A percentile compares a stretch with the other conserved stretches of the same genome.
Conservation (phyloP, 345 rosid genomes). For the Erysimum cheiranthoides region DNA sequence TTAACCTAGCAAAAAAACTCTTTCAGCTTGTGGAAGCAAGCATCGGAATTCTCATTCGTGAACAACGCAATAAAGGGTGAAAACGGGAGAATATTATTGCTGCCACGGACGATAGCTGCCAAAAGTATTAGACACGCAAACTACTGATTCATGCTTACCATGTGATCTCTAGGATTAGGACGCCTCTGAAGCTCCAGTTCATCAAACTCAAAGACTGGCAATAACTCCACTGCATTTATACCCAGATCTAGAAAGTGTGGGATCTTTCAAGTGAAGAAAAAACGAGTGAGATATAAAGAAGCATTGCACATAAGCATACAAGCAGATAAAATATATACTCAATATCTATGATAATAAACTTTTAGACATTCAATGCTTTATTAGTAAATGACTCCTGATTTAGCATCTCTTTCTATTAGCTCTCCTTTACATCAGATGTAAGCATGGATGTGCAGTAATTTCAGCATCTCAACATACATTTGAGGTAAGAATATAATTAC, state of each 20-base stretch:
- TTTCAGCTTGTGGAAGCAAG: constrained; percentile 12
- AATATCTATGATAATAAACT: constrained; percentile 7
- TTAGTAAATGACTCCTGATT: background rate
- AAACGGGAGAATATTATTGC: background rate
- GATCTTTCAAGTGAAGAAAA: constrained; percentile 55
- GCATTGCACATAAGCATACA: constrained; percentile 22
- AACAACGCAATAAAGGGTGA: background rate
- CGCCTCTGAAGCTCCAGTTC: constrained; percentile 93
- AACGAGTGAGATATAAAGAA: constrained; percentile 39
- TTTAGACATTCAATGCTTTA: background rate
- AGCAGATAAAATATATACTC: constrained; percentile 5
- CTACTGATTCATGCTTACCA: constrained; percentile 54
- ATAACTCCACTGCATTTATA: constrained; percentile 90
- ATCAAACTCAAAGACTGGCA: constrained; percentile 91
- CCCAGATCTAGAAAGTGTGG: constrained; percentile 93
- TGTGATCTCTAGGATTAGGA: constrained; percentile 88
- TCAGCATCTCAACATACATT: constrained; percentile 8
- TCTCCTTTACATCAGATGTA: background rate
- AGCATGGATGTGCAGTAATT: background rate
- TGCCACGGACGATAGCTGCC: background rate
- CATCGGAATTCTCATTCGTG: background rate
- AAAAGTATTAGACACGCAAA: background rate
- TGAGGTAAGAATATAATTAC: constrained; percentile 45
- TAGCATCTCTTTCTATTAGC: background rate
- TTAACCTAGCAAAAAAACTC: constrained; percentile 60